These are phyloP conservation scores for Beauveria sp. DNA, from an alignment of 2,329 filamentous ascomycete genomes.

Conservation along the genomic window DNA sequence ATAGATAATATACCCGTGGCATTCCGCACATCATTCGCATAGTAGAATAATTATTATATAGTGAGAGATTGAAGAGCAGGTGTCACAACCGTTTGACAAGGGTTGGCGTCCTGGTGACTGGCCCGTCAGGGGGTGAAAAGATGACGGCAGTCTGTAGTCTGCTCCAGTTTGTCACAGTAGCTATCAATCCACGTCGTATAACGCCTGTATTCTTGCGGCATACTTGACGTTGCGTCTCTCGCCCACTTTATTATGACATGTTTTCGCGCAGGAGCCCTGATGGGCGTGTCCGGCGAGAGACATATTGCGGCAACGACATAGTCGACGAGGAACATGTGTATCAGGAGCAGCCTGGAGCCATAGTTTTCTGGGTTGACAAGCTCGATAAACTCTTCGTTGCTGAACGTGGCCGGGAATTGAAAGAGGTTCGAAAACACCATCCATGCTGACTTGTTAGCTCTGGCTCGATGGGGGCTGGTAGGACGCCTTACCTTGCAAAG, in stretches of 20 bases:
- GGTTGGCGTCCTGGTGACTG: not conserved
- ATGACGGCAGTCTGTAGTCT: slow-evolving; percentile 18
- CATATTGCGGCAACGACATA: slow-evolving; percentile 20
- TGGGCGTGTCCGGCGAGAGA: slow-evolving; percentile 15
- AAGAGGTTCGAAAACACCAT: slow-evolving; percentile 16
- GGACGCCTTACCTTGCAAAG: slow-evolving; percentile 15
- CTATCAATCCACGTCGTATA: slow-evolving; percentile 17
- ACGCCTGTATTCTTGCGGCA: slow-evolving; percentile 15
- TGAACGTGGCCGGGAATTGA: slow-evolving; percentile 14
- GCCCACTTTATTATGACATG: slow-evolving; percentile 20
- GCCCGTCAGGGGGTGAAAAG: slow-evolving; percentile 19
- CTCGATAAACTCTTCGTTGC: slow-evolving; percentile 23
- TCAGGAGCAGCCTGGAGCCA: slow-evolving; percentile 25
- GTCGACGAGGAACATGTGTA: slow-evolving; percentile 29
- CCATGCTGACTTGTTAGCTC: slow-evolving; percentile 17
- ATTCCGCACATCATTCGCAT: not conserved
- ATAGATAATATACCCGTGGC: not conserved
- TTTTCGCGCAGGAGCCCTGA: slow-evolving; percentile 18
- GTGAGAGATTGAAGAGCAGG: not conserved
- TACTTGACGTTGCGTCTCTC: slow-evolving; percentile 13
- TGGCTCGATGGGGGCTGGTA: too few relatives aligned
- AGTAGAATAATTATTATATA: not conserved
- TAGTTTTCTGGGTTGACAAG: slow-evolving; percentile 25
- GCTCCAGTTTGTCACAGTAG: slow-evolving; percentile 18
- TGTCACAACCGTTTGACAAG: not conserved